A percentile compares a stretch with the other conserved stretches of the same genome.
Conservation (phyloP, 805 yeast genomes). For the Candida mattraensis region DNA sequence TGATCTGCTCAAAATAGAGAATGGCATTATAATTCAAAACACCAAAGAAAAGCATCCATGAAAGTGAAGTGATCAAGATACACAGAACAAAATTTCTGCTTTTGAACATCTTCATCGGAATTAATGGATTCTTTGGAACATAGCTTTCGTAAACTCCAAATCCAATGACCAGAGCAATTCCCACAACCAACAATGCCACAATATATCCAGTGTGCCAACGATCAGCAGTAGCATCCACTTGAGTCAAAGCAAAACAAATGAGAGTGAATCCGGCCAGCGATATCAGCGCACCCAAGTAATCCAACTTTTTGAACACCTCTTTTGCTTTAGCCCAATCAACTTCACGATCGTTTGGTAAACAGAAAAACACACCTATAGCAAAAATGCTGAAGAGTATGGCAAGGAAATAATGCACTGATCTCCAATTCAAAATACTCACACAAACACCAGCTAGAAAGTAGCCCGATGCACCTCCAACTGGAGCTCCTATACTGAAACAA, state of each 20-base stretch:
- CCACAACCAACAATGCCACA: constrained; percentile 42
- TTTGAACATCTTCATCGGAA: constrained; percentile 47
- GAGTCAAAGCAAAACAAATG: constrained; percentile 45
- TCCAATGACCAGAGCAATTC: constrained; percentile 33
- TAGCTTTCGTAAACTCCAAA: constrained; percentile 40
- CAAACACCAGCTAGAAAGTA: constrained; percentile 46
- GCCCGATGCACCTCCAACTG: constrained; percentile 46
- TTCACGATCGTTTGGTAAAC: constrained; percentile 38
- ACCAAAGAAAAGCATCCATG: constrained; percentile 46
- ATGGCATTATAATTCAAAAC: constrained; percentile 39
- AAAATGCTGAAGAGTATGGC: constrained; percentile 38
- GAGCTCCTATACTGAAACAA: constrained; percentile 46
- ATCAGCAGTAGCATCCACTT: constrained; percentile 39
- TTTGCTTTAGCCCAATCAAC: constrained; percentile 28
- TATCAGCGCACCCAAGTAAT: constrained; percentile 44
- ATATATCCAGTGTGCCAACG: constrained; percentile 50
- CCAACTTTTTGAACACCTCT: constrained; percentile 30
- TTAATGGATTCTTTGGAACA: constrained; percentile 42
- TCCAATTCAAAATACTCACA: constrained; percentile 40
- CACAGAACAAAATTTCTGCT: constrained; percentile 38
- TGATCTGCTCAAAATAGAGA: constrained; percentile 43
- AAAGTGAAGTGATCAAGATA: constrained; percentile 37
- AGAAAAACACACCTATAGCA: constrained; percentile 22
- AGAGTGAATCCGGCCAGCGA: constrained; percentile 41
- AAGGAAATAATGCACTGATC: constrained; percentile 41